Base-by-base conservation (phyloP, 148 eudicot species). In the Chenopodium quinoa region DNA sequence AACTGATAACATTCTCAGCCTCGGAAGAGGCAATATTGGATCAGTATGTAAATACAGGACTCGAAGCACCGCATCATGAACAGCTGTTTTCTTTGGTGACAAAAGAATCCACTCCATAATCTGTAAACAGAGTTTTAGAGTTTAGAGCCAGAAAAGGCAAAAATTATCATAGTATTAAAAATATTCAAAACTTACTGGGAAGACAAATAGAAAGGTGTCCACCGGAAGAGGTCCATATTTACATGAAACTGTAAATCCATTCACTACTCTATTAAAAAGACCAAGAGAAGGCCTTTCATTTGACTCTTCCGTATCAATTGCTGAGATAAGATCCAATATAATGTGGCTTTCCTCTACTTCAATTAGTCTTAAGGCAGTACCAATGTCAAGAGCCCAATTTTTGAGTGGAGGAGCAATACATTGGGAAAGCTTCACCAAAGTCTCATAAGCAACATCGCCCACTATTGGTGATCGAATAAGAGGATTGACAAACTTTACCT, bases 1-100 rank as follows among this genome's bases (percentile, higher is more conserved):
- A 89, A 96, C 99, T 86, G 99, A 93, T 85, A 96, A 84, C 99
- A 94, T 96, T 80, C 90, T 91, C 77, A 94, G 90, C 88, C 99
- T 92, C 11, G 99, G 99, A 67, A 96, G 87, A 19, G 99, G 99
- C 82, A 96, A 84, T 85, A 92, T 80, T 40, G 99, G 94, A 89
- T 96, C 98, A 85, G 93, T 89, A 78, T 96, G 99, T 74, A 91
- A 76, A 89, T 89, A 96, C 80, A 96, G 84, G 82, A 96, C 92
- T 80, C 88, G 89, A 34, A 96, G 92, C 78, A 91, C 91, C 83
- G 91, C 91, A 79, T 90, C 91, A 85, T 96, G 99, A 81, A 96
- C 91, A 83, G 87, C 91, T 34, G 99, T 96, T 88, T 90, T 96
- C 97, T 91, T 91, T 72, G 98, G 85, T 82, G 99, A 90, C 84